Percentiles rank a stretch among this genome's conserved stretches.
phyloP scores from a whole-genome alignment of 257 asterid genomes.

The Penstemon davidsonii region DNA sequence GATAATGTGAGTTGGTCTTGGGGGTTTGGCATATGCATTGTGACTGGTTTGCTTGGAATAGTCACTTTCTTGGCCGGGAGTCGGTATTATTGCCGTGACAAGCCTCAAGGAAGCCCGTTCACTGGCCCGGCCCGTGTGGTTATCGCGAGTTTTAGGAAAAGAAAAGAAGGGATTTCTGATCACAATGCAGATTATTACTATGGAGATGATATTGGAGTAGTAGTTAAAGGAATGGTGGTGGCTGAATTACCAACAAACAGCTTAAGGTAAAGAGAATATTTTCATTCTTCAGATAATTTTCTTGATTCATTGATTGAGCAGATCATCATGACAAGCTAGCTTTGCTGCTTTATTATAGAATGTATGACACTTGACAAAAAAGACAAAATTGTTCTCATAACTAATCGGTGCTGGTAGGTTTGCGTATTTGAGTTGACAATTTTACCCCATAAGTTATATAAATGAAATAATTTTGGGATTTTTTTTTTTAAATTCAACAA shows the following conservation, averaged over 20 bases:
- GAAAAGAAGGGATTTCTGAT: slow-evolving; percentile 22
- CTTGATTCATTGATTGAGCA: too few relatives aligned
- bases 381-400: too few relatives aligned
- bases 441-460: too few relatives aligned
- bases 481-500: too few relatives aligned
- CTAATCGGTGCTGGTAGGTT: too few relatives aligned
- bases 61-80: slow-evolving; percentile 40
- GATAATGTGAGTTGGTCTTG: slow-evolving; percentile 48
- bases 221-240: not conserved
- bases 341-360: too few relatives aligned
- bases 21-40: slow-evolving; percentile 37
- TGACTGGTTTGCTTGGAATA: slow-evolving; percentile 29
- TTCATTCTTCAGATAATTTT: too few relatives aligned
- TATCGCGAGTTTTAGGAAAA: slow-evolving; percentile 45
- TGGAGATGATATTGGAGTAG: slow-evolving; percentile 6
- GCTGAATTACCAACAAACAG: slow-evolving; percentile 29
- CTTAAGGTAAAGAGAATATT: slow-evolving; percentile 34
- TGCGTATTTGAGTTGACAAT: too few relatives aligned
- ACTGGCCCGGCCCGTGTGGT: slow-evolving; percentile 38
- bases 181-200: slow-evolving; percentile 29
- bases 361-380: too few relatives aligned
- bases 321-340: too few relatives aligned
- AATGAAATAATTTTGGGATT: too few relatives aligned
- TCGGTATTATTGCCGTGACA: slow-evolving; percentile 28
- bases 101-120: slow-evolving; percentile 44